Percentiles rank a stretch among this genome's conserved stretches.
Conservation (phyloP, 1,284 basidiomycete genomes). For the Schizophyllum amplum region DNA sequence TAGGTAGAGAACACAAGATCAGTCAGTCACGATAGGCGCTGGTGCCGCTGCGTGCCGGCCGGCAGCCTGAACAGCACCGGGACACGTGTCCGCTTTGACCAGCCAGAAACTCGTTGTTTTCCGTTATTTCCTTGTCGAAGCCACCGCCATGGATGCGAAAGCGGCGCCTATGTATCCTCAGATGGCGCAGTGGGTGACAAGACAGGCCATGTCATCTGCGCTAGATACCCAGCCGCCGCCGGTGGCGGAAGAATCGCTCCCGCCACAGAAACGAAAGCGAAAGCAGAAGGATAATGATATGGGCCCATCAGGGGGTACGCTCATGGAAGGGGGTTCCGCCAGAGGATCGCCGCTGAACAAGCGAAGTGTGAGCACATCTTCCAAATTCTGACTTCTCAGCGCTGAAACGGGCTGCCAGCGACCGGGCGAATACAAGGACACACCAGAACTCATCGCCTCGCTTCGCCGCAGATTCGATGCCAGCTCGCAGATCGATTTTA, state of each 20-base stretch:
- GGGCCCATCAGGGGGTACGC: background rate
- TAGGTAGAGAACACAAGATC: too few species aligned
- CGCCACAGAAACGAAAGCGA: background rate
- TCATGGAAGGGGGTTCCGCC: background rate
- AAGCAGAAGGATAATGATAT: background rate
- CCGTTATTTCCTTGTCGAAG: background rate
- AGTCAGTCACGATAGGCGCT: too few species aligned
- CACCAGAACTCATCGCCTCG: background rate
- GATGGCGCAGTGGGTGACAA: background rate
- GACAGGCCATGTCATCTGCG: background rate
- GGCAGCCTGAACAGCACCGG: too few species aligned
- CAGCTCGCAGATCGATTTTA: slow-evolving; percentile 28
- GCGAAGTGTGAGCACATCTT: background rate
- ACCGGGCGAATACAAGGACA: background rate
- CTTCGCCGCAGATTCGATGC: background rate
- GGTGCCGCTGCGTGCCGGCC: background rate
- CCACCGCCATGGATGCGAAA: background rate
- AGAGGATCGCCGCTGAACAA: background rate
- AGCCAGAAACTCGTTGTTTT: background rate
- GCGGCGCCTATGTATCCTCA: background rate
- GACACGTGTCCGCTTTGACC: background rate
- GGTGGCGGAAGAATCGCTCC: background rate
- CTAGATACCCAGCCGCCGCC: background rate
- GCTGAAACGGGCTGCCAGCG: background rate
- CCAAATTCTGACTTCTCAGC: background rate